These are phyloP conservation scores for Onygena corvina DNA, from an alignment of 2,329 filamentous ascomycete genomes.

Conservation along the genomic window DNA sequence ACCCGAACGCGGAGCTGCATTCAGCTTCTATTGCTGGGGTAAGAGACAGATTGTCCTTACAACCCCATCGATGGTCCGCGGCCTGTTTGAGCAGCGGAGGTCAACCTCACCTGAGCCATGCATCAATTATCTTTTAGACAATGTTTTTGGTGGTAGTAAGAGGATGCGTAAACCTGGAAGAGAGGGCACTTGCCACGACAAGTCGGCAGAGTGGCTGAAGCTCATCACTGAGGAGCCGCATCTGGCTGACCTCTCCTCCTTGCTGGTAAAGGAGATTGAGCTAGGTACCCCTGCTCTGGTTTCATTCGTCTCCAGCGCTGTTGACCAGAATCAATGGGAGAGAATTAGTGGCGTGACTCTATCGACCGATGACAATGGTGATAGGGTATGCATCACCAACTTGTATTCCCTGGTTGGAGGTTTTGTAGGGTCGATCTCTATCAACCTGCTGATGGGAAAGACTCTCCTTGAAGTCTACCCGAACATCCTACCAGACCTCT, in stretches of 20 bases:
- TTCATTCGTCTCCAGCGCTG: constrained; percentile 46
- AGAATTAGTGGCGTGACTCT: constrained; percentile 37
- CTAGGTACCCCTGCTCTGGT: constrained; percentile 44
- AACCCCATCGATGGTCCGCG: constrained; percentile 37
- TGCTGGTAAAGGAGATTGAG: constrained; percentile 31
- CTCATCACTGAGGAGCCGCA: constrained; percentile 39
- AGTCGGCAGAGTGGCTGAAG: constrained; percentile 29
- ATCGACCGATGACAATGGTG: constrained; percentile 28
- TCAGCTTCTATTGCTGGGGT: constrained; percentile 40
- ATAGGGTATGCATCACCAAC: constrained; percentile 40
- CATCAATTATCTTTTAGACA: constrained; percentile 28
- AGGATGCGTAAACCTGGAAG: constrained; percentile 27
- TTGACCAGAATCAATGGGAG: constrained; percentile 54
- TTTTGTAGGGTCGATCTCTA: constrained; percentile 42
- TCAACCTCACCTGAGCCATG: constrained; percentile 22
- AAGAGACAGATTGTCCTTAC: constrained; percentile 40
- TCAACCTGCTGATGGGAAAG: constrained; percentile 41
- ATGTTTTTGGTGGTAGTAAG: constrained; percentile 35
- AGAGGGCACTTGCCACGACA: constrained; percentile 21
- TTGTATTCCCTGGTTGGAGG: constrained; percentile 44
- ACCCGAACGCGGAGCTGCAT: constrained; percentile 29
- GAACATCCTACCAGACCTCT: constrained; percentile 43
- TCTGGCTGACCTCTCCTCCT: constrained; percentile 32
- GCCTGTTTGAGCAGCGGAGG: constrained; percentile 26
- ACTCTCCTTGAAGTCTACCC: constrained; percentile 43